Base-by-base conservation (phyloP, 306 rosid species). In the Acacia acuminata region DNA sequence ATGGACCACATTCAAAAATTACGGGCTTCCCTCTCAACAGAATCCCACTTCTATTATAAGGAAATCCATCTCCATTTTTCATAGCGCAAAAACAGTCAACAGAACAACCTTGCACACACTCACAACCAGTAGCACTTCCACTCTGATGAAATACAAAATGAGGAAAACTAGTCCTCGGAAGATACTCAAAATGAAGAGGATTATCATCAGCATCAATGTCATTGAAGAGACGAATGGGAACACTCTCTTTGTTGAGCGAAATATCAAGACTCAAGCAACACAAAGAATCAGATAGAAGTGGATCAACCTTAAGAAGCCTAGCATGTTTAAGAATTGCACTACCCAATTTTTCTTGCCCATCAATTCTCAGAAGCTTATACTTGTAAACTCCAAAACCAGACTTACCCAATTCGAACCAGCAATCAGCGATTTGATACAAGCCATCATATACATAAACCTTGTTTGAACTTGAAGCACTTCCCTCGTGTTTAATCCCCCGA, bases 361-460 rank as follows among this genome's bases (percentile, higher is more conserved):
- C 94, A 45, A 92, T 87, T 77, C 99, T 91, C 77, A 78, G 13
- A 25, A 96, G 89, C 87, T 84, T 94, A 71, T 82, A 96, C 94
- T 96, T 96, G 80, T 80, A 96, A 60, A 96, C 99, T n/a, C 98
- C 96, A 86, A 96, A 96, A 45, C 99, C 99, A 30, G 99, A 96
- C 87, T 84, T 96, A 0, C 99, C 99, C 55, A 92, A 91, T 63
- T 94, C 99, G 80, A 94, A 92, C 99, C 97, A 94, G 67, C 88
- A 90, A 55, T 87, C 92, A 19, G 76, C 55, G 81, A 96, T 94
- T 82, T 77, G 88, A 75, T 96, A 96, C 68, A 96, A 81, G 8
- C 99, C 99, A 86, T 96, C 99, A 77, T 96, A 96, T 38, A 96
- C 94, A 88, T 96, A 96, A 44, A 96, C 88, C 91, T 92, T 96